These are phyloP conservation scores for Cladosporium colombiae DNA, from an alignment of 2,329 filamentous ascomycete species.

Conservation along the genomic window DNA sequence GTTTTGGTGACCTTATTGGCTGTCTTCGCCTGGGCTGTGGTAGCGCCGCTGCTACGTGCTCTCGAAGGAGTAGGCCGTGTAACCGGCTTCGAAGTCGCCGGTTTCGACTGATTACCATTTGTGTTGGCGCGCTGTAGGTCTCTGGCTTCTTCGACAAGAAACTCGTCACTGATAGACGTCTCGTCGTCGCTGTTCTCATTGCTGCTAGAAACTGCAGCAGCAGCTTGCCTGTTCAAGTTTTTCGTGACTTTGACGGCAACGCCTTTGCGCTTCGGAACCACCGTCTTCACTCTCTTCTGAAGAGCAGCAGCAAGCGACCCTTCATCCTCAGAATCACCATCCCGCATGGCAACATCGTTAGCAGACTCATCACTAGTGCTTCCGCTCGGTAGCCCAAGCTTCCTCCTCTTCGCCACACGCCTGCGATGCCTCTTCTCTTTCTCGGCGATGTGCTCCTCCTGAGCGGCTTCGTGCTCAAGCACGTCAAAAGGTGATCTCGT, in stretches of 20 bases:
- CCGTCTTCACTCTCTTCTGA: conserved; percentile 3
- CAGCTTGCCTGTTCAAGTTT: not conserved
- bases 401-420: conserved; percentile 32
- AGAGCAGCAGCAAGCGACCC: not conserved
- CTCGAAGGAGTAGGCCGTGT: not conserved
- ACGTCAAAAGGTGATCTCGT: conserved; percentile 27
- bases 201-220: conserved; percentile 14
- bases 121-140: not conserved
- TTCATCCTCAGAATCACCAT: conserved; percentile 15
- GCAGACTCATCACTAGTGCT: conserved; percentile 20
- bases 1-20: conserved; percentile 1
- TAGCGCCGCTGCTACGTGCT: not conserved
- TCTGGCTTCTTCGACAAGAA: not conserved
- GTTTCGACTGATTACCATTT: too few species aligned
- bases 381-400: conserved; percentile 20
- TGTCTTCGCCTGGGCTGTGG: not conserved
- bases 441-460: conserved; percentile 19
- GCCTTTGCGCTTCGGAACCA: conserved; percentile 25
- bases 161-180: conserved; percentile 11
- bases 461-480: conserved; percentile 25
- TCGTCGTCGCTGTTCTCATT: conserved; percentile 11
- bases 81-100: not conserved
- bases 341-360: conserved; percentile 21
- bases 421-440: conserved; percentile 23
- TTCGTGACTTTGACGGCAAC: conserved; percentile 26